A percentile compares a stretch with the other conserved stretches of the same genome.
phyloP scores from a whole-genome alignment of 2,329 filamentous ascomycete species.

The Arachnomyces sp. region DNA sequence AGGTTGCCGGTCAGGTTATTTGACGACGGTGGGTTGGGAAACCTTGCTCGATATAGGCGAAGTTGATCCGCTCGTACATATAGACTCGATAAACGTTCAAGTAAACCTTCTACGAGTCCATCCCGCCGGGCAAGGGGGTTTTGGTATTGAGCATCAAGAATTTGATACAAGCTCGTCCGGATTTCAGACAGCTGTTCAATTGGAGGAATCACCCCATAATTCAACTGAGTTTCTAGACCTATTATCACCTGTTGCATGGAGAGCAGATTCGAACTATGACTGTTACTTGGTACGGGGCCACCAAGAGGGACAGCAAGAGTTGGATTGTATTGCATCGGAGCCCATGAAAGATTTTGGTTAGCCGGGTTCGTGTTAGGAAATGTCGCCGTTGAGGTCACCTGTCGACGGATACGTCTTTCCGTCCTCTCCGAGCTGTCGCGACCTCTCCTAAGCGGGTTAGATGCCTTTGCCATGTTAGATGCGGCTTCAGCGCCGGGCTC shows the following conservation, averaged over 20 bases:
- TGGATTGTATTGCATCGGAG: too few species aligned
- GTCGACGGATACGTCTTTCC: constrained; percentile 53
- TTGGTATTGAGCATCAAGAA: constrained; percentile 26
- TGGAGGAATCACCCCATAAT: constrained; percentile 20
- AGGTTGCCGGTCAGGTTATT: constrained; percentile 13
- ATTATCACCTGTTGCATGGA: constrained; percentile 14
- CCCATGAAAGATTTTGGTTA: too few species aligned
- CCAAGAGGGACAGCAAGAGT: too few species aligned
- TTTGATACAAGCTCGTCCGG: constrained; percentile 23
- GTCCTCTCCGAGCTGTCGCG: constrained; percentile 47
- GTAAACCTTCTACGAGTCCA: constrained; percentile 20
- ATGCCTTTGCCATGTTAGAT: too few species aligned
- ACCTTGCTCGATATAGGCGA: constrained; percentile 17
- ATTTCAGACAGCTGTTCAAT: constrained; percentile 24
- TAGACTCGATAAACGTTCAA: constrained; percentile 24
- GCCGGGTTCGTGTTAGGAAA: constrained; percentile 23
- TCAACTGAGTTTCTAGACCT: constrained; percentile 22
- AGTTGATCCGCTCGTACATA: constrained; percentile 26
- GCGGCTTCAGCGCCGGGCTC: too few species aligned
- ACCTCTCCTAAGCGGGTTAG: constrained; percentile 32
- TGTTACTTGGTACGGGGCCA: too few species aligned
- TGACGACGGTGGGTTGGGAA: constrained; percentile 6
- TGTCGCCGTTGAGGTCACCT: constrained; percentile 53
- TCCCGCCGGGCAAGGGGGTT: constrained; percentile 18
- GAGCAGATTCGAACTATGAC: too few species aligned